phyloP scores from a whole-genome alignment of 2,329 filamentous ascomycete genomes.

The Colletotrichum cereale region DNA sequence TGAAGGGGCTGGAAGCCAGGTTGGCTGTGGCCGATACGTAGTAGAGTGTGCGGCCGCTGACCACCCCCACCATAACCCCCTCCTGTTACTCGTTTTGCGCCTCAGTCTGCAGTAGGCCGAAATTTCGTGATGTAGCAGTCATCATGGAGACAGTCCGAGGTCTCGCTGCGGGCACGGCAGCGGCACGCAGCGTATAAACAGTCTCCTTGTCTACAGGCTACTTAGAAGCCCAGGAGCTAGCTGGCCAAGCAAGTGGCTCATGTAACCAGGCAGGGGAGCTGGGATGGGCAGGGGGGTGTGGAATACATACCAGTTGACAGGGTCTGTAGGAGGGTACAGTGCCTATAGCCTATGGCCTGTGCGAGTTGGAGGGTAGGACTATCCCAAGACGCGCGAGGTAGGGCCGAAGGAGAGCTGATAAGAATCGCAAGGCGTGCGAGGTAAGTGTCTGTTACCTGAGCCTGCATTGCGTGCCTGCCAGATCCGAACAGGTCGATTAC shows the following conservation, averaged over 20 bases:
- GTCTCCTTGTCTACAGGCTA: background rate
- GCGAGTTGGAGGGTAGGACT: slow-evolving; percentile 16
- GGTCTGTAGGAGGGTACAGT: slow-evolving; percentile 7
- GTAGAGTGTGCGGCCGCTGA: slow-evolving; percentile 29
- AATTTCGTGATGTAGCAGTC: slow-evolving; percentile 1
- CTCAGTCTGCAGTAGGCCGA: slow-evolving; percentile 5
- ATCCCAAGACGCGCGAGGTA: slow-evolving; percentile 26
- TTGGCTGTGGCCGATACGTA: slow-evolving; percentile 2
- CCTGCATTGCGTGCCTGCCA: background rate
- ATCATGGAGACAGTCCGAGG: slow-evolving; percentile 2
- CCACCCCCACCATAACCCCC: slow-evolving; percentile 16
- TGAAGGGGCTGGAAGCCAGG: slow-evolving; percentile 32
- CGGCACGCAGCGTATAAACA: slow-evolving; percentile 5
- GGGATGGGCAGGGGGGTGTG: slow-evolving; percentile 31
- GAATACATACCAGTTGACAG: slow-evolving; percentile 26
- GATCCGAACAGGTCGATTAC: background rate
- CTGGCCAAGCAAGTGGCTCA: slow-evolving; percentile 33
- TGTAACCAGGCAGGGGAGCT: slow-evolving; percentile 28
- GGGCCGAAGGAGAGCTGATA: slow-evolving; percentile 35
- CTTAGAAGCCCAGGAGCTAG: background rate
- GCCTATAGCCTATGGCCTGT: slow-evolving; percentile 5
- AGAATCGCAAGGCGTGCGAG: slow-evolving; percentile 24
- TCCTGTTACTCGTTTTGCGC: background rate
- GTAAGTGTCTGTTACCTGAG: background rate
- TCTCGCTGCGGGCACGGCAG: slow-evolving; percentile 3